These are phyloP conservation scores for Ramularia collo-cygni DNA, from an alignment of 2,329 filamentous ascomycete species.

Conservation along the genomic window DNA sequence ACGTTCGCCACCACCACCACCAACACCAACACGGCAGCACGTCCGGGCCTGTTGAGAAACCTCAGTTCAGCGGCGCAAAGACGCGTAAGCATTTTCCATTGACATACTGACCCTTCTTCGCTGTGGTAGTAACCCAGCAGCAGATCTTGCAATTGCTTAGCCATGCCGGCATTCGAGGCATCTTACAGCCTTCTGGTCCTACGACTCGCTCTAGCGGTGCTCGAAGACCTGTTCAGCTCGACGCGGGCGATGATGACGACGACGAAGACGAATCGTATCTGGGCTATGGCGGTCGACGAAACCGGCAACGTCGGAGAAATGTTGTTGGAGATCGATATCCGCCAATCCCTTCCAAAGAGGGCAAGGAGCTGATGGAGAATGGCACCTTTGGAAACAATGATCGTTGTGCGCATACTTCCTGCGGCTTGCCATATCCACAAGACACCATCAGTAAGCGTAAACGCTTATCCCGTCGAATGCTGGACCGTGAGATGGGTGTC, in stretches of 20 bases:
- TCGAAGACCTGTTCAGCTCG: slow-evolving; percentile 19
- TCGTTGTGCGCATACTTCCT: slow-evolving; percentile 41
- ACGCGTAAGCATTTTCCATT: slow-evolving; percentile 12
- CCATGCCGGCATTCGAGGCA: slow-evolving; percentile 45
- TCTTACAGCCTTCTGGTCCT: slow-evolving; percentile 37
- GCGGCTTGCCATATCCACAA: slow-evolving; percentile 28
- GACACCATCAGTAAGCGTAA: slow-evolving; percentile 49
- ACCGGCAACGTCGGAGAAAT: slow-evolving; percentile 42
- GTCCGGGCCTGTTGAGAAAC: slow-evolving; percentile 8
- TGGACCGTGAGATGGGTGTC: slow-evolving; percentile 77
- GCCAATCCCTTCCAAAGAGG: slow-evolving; percentile 74
- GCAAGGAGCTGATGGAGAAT: slow-evolving; percentile 70
- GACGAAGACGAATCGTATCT: slow-evolving; percentile 35
- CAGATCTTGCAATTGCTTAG: slow-evolving; percentile 51
- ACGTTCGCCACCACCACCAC: slow-evolving; percentile 14
- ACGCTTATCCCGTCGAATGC: slow-evolving; percentile 59
- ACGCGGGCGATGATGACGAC: slow-evolving; percentile 31
- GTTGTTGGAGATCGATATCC: slow-evolving; percentile 55
- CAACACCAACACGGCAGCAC: background rate
- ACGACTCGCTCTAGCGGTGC: slow-evolving; percentile 22
- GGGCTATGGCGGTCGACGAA: slow-evolving; percentile 36
- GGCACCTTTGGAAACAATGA: slow-evolving; percentile 71
- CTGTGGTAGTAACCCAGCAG: slow-evolving; percentile 37
- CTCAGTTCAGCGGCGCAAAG: slow-evolving; percentile 12
- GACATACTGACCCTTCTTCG: background rate